Evolutionary conservation across 2,329 filamentous ascomycete genomes (phyloP), one percentile per base, ranked within the genome.

Genomic region (Atkinsonella texensis): DNA sequence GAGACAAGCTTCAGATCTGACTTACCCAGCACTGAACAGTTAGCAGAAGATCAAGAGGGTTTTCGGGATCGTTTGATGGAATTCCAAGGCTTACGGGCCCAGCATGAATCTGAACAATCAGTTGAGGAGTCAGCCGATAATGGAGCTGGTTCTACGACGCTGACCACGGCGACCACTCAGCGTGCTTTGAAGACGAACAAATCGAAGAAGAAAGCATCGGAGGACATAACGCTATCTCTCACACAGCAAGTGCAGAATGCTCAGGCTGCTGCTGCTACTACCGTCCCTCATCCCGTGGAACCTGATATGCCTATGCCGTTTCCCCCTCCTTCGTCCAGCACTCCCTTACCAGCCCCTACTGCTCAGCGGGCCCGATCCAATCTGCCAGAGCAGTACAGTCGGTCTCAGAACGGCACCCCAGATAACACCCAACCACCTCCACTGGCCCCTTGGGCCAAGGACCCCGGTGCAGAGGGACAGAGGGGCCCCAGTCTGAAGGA

Each of bases 401-500:
- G 84, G 54, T 94, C 89, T 23, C 84, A 83, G 56, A 87, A 85
- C 1, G 85, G 87, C 57, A 94, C 89, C 0, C 90, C 87, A 2
- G 80, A 83, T 43, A 63, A 68, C 1, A 63, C 69, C 10, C 73
- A 76, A 56, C 75, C 79, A 2, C 80, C 89, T 4, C 88, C 91
- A 0, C 72, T 96, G 58, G 93, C 93, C 0, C 93, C 93, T 0
- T 98, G 93, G 93, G 93, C 93, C 5, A 93, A 93, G 66, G 89
- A 97, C 57, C 78, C 79, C 2, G 84, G 86, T 47, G 70, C 75
- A 5, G 76, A 81, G 54, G 71, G 77, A 23, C 81, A 87, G 41
- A 94, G 87, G 67, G 90, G 89, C 0, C 93, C 91, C 2, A 96
- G 90, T 54, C 73, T 98, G 56, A 95, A 89, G 70, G 90, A 98